A percentile compares a stretch with the other conserved stretches of the same genome.
Conservation (phyloP, 768 basidiomycete genomes). For the Favolaschia claudopus region DNA sequence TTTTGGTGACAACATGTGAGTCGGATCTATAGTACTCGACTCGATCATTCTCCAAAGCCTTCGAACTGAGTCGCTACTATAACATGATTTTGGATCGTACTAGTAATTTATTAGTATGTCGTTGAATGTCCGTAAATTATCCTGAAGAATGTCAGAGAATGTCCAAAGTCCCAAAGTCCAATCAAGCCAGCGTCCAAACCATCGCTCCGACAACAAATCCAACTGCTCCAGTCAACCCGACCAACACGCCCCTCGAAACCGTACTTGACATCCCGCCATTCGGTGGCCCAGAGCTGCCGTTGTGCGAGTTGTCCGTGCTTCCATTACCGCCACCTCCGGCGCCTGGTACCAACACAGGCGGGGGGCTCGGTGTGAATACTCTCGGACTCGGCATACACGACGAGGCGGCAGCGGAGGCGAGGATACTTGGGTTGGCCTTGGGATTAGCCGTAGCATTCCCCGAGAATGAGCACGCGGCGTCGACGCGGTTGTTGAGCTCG, state of each 20-base stretch:
- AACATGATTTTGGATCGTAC: too few species aligned
- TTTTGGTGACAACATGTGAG: too few species aligned
- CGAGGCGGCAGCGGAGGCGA: background rate
- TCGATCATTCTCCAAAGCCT: too few species aligned
- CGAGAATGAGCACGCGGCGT: slow-evolving; percentile 19
- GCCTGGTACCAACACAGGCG: background rate
- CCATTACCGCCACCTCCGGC: background rate
- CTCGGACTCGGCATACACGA: slow-evolving; percentile 15
- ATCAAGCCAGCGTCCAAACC: slow-evolving; percentile 15
- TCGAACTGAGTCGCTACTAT: too few species aligned
- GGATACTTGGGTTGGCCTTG: background rate
- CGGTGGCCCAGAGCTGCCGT: too few species aligned
- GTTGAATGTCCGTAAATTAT: too few species aligned
- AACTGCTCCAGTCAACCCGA: background rate
- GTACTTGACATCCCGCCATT: slow-evolving; percentile 13
- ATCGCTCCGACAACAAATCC: slow-evolving; percentile 5
- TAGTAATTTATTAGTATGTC: too few species aligned
- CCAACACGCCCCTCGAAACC: background rate
- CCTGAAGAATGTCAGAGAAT: too few species aligned
- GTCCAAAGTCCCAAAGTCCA: too few species aligned
- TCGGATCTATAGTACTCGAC: too few species aligned
- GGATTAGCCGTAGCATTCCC: slow-evolving; percentile 18
- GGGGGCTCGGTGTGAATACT: slow-evolving; percentile 15
- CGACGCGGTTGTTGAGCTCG: slow-evolving; percentile 11
- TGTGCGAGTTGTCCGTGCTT: background rate